Percentiles rank a stretch among this genome's conserved stretches.
phyloP scores from a whole-genome alignment of 2,329 filamentous ascomycete genomes.

The Beauveria bassiana region DNA sequence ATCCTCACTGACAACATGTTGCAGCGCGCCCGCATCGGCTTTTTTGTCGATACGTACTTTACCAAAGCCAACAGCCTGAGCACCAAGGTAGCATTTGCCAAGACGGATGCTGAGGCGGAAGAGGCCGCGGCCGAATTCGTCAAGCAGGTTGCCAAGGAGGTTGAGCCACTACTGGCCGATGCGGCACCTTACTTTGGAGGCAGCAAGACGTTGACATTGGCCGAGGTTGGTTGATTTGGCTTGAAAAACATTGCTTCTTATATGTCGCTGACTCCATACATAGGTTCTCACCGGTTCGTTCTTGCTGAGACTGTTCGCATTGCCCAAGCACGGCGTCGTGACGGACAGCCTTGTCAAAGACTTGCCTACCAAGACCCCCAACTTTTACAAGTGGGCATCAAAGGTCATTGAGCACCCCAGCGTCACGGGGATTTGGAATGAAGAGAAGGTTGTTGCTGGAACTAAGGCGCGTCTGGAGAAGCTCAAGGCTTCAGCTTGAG shows the following conservation, averaged over 20 bases:
- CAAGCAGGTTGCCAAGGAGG: constrained; percentile 54
- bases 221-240: constrained; percentile 49
- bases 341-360: constrained; percentile 38
- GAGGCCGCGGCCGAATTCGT: constrained; percentile 43
- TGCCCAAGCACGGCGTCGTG: constrained; percentile 46
- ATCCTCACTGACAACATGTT: background rate
- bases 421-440: constrained; percentile 52
- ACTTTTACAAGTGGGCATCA: constrained; percentile 60
- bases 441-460: constrained; percentile 12
- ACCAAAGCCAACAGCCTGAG: constrained; percentile 48
- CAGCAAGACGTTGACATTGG: constrained; percentile 57
- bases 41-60: constrained; percentile 66
- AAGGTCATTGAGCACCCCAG: constrained; percentile 54
- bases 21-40: constrained; percentile 55
- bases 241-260: background rate
- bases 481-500: background rate
- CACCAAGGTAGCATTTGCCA: constrained; percentile 38
- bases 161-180: constrained; percentile 60
- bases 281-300: constrained; percentile 61
- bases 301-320: constrained; percentile 49
- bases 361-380: constrained; percentile 49
- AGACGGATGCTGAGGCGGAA: constrained; percentile 42
- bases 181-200: constrained; percentile 57
- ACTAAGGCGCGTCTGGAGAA: constrained; percentile 18
- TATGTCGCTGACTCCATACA: constrained; percentile 7